Percentiles rank a stretch among this genome's conserved stretches.
phyloP scores from a whole-genome alignment of 2,329 filamentous ascomycete genomes.

The Aspergillus tanneri region DNA sequence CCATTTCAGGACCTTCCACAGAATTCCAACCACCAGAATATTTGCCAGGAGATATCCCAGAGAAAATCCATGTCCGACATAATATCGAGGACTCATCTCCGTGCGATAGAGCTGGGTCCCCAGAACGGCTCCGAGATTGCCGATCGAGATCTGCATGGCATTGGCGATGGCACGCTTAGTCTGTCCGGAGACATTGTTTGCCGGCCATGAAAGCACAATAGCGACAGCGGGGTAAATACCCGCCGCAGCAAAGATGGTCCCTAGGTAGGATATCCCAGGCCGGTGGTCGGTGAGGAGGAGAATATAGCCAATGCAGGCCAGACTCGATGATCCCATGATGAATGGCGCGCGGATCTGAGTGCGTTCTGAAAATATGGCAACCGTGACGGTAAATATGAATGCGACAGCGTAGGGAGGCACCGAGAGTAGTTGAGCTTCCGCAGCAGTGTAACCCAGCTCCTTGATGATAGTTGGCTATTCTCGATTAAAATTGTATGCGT shows the following conservation, averaged over 20 bases:
- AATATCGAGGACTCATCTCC: slow-evolving; percentile 60
- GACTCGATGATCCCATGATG: slow-evolving; percentile 57
- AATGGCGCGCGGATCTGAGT: slow-evolving; percentile 60
- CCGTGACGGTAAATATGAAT: slow-evolving; percentile 57
- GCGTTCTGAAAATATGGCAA: slow-evolving; percentile 62
- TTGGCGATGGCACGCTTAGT: slow-evolving; percentile 68
- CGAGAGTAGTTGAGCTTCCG: slow-evolving; percentile 54
- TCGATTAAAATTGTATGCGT: neutral
- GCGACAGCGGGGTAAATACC: slow-evolving; percentile 67
- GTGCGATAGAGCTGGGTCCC: slow-evolving; percentile 69
- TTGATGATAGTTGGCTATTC: slow-evolving; percentile 44
- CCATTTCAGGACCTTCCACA: slow-evolving; percentile 56
- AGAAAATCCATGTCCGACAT: slow-evolving; percentile 66
- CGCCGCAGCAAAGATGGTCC: slow-evolving; percentile 62
- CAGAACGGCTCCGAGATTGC: slow-evolving; percentile 66
- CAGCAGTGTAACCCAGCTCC: slow-evolving; percentile 42
- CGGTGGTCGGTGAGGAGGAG: slow-evolving; percentile 56
- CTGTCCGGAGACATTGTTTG: slow-evolving; percentile 69
- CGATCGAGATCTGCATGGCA: slow-evolving; percentile 70
- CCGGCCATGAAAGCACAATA: slow-evolving; percentile 66
- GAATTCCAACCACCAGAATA: slow-evolving; percentile 50
- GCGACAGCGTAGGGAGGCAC: slow-evolving; percentile 65
- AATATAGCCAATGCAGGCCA: slow-evolving; percentile 64
- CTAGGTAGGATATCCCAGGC: slow-evolving; percentile 60
- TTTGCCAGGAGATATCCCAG: slow-evolving; percentile 64